These are phyloP conservation scores for Pichia phayaonensis DNA, from an alignment of 805 yeast species.

Conservation along the genomic window DNA sequence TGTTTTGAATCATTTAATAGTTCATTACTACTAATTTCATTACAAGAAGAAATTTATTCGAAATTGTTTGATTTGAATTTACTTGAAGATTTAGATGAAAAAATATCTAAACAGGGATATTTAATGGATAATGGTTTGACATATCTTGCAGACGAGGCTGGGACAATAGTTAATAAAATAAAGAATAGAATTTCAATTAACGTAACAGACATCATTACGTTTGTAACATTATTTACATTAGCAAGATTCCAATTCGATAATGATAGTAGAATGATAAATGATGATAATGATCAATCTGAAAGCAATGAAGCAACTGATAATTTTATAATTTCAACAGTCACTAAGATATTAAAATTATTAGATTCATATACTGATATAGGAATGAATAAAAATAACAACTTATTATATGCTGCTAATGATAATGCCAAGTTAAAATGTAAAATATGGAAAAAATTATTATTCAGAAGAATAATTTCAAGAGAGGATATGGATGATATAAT, in stretches of 20 bases:
- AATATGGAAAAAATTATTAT: background rate
- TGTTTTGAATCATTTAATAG: background rate
- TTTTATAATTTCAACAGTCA: background rate
- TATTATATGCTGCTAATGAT: background rate
- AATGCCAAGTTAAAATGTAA: background rate
- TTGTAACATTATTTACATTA: background rate
- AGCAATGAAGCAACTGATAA: background rate
- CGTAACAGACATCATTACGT: constrained; percentile 2
- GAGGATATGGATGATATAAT: background rate
- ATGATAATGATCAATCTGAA: background rate
- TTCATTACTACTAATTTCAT: background rate
- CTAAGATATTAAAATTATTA: background rate
- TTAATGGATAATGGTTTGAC: background rate
- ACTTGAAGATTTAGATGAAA: background rate
- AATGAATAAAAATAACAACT: background rate
- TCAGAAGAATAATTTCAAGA: background rate
- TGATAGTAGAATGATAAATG: background rate
- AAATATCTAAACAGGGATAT: background rate
- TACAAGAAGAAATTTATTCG: background rate
- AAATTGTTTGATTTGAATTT: background rate
- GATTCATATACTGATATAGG: background rate
- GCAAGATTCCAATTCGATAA: background rate
- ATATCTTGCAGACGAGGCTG: background rate
- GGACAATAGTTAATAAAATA: background rate
- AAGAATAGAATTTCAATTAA: background rate